Evolutionary conservation across 805 yeast genomes (phyloP).

Genomic region (Huiozyma naganishii): DNA sequence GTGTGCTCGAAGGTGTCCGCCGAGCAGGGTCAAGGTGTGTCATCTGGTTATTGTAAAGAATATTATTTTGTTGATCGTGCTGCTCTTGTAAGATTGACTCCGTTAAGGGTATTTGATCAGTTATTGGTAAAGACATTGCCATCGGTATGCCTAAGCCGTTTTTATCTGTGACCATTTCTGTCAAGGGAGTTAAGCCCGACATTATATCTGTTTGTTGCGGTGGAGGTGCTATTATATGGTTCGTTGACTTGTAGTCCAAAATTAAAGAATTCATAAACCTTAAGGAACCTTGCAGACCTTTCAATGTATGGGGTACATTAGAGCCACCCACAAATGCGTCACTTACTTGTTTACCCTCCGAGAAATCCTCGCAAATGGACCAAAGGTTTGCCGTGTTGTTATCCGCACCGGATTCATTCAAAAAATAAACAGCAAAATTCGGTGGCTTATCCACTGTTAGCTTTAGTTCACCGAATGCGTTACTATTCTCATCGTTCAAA

Average conservation of each 20-base stretch:
- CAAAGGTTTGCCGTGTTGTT: constrained; percentile 15
- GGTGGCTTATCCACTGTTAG: constrained; percentile 50
- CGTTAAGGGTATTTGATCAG: background rate
- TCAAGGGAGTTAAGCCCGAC: constrained; percentile 2
- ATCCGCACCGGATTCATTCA: constrained; percentile 40
- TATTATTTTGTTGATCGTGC: constrained; percentile 2
- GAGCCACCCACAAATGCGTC: constrained; percentile 54
- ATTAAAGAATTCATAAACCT: constrained; percentile 46
- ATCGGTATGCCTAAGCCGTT: background rate
- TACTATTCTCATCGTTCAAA: constrained; percentile 6
- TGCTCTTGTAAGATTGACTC: background rate
- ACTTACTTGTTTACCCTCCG: constrained; percentile 73
- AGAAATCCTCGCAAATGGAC: constrained; percentile 72
- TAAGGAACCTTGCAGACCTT: constrained; percentile 43
- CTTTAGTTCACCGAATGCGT: constrained; percentile 37
- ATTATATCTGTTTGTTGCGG: background rate
- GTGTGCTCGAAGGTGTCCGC: background rate
- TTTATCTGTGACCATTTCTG: background rate
- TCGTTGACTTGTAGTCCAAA: constrained; percentile 33
- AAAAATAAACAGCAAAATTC: constrained; percentile 67
- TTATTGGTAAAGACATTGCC: background rate
- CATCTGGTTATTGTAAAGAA: background rate
- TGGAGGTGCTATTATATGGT: constrained; percentile 18
- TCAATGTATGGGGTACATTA: constrained; percentile 56
- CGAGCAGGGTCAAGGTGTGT: background rate